Conservation (phyloP, 495 filamentous ascomycete genomes). For the Podospora australis region DNA sequence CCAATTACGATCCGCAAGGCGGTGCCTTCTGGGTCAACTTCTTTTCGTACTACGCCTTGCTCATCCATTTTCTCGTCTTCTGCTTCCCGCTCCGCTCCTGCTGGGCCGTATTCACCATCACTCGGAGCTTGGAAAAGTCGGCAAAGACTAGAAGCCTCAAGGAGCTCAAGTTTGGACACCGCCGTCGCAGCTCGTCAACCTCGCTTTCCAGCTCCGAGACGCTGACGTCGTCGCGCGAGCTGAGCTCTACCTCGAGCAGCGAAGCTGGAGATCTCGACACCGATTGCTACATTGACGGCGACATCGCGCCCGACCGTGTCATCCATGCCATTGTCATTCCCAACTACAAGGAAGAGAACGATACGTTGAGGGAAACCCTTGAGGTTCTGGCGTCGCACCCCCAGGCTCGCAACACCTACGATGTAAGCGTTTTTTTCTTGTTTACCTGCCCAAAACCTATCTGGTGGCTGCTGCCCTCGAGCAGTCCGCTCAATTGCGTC, state of each 20-base stretch:
- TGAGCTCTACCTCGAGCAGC: constrained; percentile 41
- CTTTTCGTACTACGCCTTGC: constrained; percentile 47
- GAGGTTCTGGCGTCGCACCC: constrained; percentile 60
- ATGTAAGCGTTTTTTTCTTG: too few species aligned
- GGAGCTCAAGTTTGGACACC: constrained; percentile 38
- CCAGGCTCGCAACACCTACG: constrained; percentile 55
- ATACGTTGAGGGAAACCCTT: constrained; percentile 57
- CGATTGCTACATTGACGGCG: constrained; percentile 33
- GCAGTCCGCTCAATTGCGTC: neutral
- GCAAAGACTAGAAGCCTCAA: constrained; percentile 33
- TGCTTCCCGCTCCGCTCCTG: constrained; percentile 48
- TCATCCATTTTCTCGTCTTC: constrained; percentile 48
- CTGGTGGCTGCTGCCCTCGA: neutral
- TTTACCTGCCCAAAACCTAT: too few species aligned
- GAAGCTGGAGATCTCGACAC: constrained; percentile 40
- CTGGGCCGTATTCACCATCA: constrained; percentile 47
- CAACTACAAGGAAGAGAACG: constrained; percentile 63
- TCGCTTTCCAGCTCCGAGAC: constrained; percentile 47
- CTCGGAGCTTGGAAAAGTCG: constrained; percentile 31
- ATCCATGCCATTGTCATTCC: constrained; percentile 62
- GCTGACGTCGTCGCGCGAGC: constrained; percentile 39
- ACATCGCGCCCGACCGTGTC: constrained; percentile 36
- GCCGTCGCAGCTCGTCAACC: constrained; percentile 43
- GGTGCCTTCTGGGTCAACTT: constrained; percentile 33
- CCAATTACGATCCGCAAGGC: constrained; percentile 27